Percentiles rank a stretch among this genome's conserved stretches.
Evolutionary conservation across 129 eudicot genomes (phyloP).

Genomic region (carrot (Daucus carota)): DNA sequence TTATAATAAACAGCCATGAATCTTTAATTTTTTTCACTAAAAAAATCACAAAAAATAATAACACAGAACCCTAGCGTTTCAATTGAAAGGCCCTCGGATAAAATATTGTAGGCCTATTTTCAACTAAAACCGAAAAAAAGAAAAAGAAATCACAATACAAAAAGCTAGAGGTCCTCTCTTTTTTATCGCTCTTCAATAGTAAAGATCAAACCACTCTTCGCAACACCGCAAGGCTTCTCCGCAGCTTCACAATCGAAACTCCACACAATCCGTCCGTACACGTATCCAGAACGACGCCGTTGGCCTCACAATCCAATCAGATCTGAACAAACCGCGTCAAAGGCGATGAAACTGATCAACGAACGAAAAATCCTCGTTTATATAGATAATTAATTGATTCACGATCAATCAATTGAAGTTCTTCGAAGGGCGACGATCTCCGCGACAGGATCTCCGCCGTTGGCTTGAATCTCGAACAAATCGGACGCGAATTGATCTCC

Average conservation of each 20-base stretch:
- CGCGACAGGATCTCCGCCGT: background rate
- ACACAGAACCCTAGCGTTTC: constrained; percentile 34
- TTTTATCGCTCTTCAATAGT: constrained; percentile 1
- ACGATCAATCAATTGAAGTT: background rate
- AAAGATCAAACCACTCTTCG: constrained; percentile 6
- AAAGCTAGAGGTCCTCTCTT: background rate
- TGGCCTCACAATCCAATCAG: background rate
- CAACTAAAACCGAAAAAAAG: constrained; percentile 26
- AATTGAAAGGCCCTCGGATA: constrained; percentile 34
- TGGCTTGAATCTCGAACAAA: constrained; percentile 1
- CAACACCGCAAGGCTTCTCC: background rate
- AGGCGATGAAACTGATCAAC: background rate
- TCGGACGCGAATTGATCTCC: background rate
- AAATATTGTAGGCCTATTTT: constrained; percentile 33
- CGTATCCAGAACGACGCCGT: background rate
- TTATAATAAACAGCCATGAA: constrained; percentile 82
- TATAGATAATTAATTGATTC: background rate
- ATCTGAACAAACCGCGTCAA: background rate
- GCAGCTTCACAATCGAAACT: background rate
- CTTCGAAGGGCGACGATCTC: constrained; percentile 4
- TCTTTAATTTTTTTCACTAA: constrained; percentile 32
- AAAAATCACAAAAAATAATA: constrained; percentile 24
- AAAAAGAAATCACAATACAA: background rate
- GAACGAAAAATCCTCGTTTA: background rate
- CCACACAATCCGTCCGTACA: background rate